Evolutionary conservation across 257 asterid genomes (phyloP).

Genomic region (Ilex aquifolium): DNA sequence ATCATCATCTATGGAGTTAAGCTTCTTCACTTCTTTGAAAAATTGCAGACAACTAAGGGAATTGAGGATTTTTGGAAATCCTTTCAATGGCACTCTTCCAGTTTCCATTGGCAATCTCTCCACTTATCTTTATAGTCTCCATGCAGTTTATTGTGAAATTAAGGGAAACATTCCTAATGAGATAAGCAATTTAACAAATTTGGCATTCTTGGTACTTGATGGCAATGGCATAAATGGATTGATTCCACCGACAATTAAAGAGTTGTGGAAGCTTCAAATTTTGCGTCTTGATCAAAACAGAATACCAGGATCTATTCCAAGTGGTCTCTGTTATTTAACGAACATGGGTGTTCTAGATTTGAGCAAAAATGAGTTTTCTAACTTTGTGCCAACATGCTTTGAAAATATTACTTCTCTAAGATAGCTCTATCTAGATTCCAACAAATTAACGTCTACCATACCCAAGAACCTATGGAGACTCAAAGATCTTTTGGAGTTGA

Average conservation of each 20-base stretch:
- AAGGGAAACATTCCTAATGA: slow-evolving; percentile 16
- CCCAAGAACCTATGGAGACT: slow-evolving; percentile 23
- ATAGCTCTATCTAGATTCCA: slow-evolving; percentile 7
- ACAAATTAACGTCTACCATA: slow-evolving; percentile 11
- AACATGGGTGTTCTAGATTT: slow-evolving; percentile 9
- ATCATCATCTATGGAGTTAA: slow-evolving; percentile 18
- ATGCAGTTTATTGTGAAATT: neutral
- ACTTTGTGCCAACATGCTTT: slow-evolving; percentile 22
- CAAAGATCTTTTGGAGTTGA: slow-evolving; percentile 11
- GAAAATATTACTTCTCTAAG: slow-evolving; percentile 12
- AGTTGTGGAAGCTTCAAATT: slow-evolving; percentile 5
- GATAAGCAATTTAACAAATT: slow-evolving; percentile 11
- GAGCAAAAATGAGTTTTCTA: no score
- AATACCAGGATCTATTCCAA: slow-evolving; percentile 11
- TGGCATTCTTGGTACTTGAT: neutral
- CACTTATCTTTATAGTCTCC: neutral
- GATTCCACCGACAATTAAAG: slow-evolving; percentile 6
- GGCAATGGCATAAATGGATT: slow-evolving; percentile 13
- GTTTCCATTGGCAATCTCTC: slow-evolving; percentile 21
- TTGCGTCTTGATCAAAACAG: slow-evolving; percentile 2
- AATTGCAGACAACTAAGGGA: slow-evolving; percentile 18
- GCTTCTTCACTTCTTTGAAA: slow-evolving; percentile 24
- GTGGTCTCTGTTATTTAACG: neutral
- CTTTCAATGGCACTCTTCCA: slow-evolving; percentile 18
- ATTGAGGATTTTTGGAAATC: slow-evolving; percentile 9